Base-by-base conservation (phyloP, 345 rosid genomes). In the Pelargonium nanum region DNA sequence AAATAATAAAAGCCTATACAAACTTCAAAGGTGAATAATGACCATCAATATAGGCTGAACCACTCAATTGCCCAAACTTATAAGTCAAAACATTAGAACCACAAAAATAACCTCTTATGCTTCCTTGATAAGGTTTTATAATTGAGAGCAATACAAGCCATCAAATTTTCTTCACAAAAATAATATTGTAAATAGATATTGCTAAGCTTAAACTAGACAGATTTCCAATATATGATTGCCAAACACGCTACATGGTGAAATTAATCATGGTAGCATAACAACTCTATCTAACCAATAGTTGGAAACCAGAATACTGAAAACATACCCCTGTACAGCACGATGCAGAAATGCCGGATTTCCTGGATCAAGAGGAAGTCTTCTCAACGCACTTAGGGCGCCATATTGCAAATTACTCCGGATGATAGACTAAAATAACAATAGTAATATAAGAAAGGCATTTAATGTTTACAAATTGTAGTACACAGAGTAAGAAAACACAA, bases 331-430 rank as follows among this genome's bases (percentile, higher is more conserved):
- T 26, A 84, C 96, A 32, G 97, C 92, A 70, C 95, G 96, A 66
- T 83, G 95, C 73, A 94, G 77, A 80, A 94, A 88, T 55, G 70
- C 80, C 44, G 96, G 97, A 77, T 94, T 90, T 71, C 97, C 99
- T 32, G 99, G 99, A 84, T 94, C 99, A 67, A 94, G 69, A 53
- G 97, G 99, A 68, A 94, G 95, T 72, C 99, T 86, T 76, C 99
- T 86, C 71, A 94, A 74, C 61, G 99, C 99, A 82, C 99, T 90
- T 74, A 94, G 66, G 5, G 97, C 96, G 50, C 90, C 95, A 65
- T 88, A 94, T 75, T 94, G 99, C 75, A 94, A 77, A 80, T 94
- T 90, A 81, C 97, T 83, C 70, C 86, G 85, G 53, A 94, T 75
- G 71, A 90, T 78, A 26, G 86, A 88, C 99, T 93, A 60, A 53